Evolutionary conservation across 192 early-diverging fungal genomes (phyloP).

Genomic region (Backusella tarrabulga): DNA sequence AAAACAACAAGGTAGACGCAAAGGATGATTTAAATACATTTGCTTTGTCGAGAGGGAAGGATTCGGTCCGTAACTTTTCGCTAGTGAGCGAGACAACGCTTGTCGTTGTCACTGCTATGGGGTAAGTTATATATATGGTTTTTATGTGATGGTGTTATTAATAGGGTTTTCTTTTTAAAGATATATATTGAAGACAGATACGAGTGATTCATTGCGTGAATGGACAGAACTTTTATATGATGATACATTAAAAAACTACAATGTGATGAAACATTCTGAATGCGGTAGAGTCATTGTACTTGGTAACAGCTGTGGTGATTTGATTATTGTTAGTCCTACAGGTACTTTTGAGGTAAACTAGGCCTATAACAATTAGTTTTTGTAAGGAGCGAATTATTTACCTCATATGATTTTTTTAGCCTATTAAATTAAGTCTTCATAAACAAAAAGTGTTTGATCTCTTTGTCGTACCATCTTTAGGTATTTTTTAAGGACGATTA

Average conservation of each 20-base stretch:
- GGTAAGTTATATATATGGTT: constrained; percentile 13
- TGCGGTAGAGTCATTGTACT: constrained; percentile 54
- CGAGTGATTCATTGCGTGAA: background rate
- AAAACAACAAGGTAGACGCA: constrained; percentile 52
- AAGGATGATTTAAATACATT: constrained; percentile 36
- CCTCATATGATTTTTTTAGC: constrained; percentile 7
- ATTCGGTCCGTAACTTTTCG: constrained; percentile 51
- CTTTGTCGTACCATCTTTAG: constrained; percentile 32
- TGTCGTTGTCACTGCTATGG: constrained; percentile 45
- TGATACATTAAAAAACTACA: constrained; percentile 35
- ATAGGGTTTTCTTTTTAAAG: background rate
- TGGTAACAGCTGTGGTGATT: constrained; percentile 53
- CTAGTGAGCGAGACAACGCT: constrained; percentile 24
- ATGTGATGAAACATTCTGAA: constrained; percentile 47
- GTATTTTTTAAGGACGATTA: background rate
- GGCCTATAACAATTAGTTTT: background rate
- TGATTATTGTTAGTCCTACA: constrained; percentile 47
- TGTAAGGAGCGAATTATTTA: background rate
- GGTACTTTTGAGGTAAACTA: constrained; percentile 38
- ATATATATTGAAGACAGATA: background rate
- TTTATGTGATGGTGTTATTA: background rate
- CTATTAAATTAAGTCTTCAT: constrained; percentile 39
- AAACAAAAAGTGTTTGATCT: constrained; percentile 45
- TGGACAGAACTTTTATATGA: background rate
- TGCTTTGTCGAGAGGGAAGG: constrained; percentile 23